phyloP scores from a whole-genome alignment of 805 yeast species.

The Ogataea chonburiensis region DNA sequence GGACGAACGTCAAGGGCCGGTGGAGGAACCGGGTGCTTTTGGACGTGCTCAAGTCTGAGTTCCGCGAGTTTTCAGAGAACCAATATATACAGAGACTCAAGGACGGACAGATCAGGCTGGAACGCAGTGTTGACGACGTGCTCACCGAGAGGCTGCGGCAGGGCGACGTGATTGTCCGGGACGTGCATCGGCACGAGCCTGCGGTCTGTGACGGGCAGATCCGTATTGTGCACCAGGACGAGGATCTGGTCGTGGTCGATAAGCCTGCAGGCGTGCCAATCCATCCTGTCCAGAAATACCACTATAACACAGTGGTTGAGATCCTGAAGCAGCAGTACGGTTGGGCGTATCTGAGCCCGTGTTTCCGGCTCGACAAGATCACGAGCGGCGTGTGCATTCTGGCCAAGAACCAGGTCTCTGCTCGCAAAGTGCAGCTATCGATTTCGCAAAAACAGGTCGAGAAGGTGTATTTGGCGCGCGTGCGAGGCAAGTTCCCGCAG shows the following conservation, averaged over 20 bases:
- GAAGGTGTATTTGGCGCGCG: conserved; percentile 49
- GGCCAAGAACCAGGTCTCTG: conserved; percentile 38
- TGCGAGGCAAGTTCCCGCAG: conserved; percentile 41
- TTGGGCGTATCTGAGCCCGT: conserved; percentile 31
- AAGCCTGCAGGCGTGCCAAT: conserved; percentile 57
- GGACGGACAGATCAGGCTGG: conserved; percentile 20
- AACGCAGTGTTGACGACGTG: conserved; percentile 25
- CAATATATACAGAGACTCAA: conserved; percentile 26
- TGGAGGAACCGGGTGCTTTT: conserved; percentile 41
- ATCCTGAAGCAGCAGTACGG: conserved; percentile 38
- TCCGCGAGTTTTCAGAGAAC: conserved; percentile 29
- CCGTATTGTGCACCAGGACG: conserved; percentile 24
- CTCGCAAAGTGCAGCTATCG: conserved; percentile 33
- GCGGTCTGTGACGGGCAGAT: conserved; percentile 20
- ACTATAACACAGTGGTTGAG: conserved; percentile 46
- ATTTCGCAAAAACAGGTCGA: conserved; percentile 34
- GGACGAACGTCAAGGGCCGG: conserved; percentile 43
- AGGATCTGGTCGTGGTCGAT: conserved; percentile 40
- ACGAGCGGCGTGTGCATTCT: conserved; percentile 53
- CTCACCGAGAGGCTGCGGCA: conserved; percentile 17
- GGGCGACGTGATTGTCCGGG: conserved; percentile 31
- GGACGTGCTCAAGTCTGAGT: conserved; percentile 41
- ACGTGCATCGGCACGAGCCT: conserved; percentile 33
- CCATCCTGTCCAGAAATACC: conserved; percentile 50
- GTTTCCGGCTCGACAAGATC: conserved; percentile 52